phyloP scores from a whole-genome alignment of 1,284 basidiomycete genomes.

The Porodaedalea pini region DNA sequence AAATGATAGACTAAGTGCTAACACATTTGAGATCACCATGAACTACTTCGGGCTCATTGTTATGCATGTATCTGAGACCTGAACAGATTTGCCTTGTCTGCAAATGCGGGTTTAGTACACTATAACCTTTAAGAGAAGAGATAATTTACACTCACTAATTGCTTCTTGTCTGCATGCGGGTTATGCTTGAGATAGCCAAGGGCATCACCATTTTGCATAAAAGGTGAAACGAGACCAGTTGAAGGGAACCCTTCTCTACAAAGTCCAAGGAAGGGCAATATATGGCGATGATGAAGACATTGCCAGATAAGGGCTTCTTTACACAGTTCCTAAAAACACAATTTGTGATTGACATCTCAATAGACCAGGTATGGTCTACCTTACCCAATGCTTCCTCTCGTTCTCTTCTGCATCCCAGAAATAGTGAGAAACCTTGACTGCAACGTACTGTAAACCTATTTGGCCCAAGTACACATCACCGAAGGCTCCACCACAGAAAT shows the following conservation, averaged over 20 bases:
- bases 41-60: neutral
- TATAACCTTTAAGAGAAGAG: too few relatives aligned
- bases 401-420: neutral
- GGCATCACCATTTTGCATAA: constrained; percentile 2
- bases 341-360: too few relatives aligned
- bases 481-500: neutral
- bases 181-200: neutral
- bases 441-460: neutral
- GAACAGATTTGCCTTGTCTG: neutral
- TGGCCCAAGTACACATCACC: neutral
- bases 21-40: too few relatives aligned
- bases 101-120: too few relatives aligned
- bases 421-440: neutral
- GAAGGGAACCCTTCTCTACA: neutral
- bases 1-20: too few relatives aligned
- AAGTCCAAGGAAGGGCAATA: constrained; percentile 5
- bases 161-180: neutral
- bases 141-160: neutral
- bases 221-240: constrained; percentile 7
- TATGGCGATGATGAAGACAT: neutral
- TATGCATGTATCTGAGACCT: neutral
- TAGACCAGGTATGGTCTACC: too few relatives aligned
- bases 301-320: constrained; percentile 5
- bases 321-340: neutral
- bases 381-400: neutral